Base-by-base conservation (phyloP, 306 rosid genomes). In the Rosa persica region DNA sequence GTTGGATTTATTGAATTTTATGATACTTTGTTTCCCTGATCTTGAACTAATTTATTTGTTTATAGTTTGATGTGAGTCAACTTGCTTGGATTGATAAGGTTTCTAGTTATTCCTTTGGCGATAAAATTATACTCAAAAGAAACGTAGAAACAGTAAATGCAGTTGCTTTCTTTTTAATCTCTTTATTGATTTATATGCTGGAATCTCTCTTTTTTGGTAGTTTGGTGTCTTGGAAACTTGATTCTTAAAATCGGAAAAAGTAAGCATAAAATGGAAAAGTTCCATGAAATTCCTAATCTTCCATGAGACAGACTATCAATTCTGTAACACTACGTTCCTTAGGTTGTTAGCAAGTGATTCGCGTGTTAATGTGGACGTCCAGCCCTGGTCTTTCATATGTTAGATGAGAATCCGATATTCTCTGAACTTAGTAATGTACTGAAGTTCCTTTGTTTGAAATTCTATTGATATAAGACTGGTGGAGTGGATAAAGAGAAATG, bases 1-100 rank as follows among this genome's bases (percentile, higher is more conserved):
- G 60, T 74, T 82, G 47, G 54, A 62, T 86, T 74, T 42, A 73
- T 74, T 57, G 39, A 81, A 77, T 71, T 81, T 47, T 40, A 51
- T 78, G 61, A 79, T 73, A 25, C 76, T 46, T 65, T 39, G 67
- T 49, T 73, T 60, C 60, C 36, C 57, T 76, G 43, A 72, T 72
- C 51, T 51, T 46, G 61, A 67, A 74, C 30, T 42, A 23, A 5
- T 39, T 70, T 25, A 46, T 13, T 71, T 36, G 38, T 36, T 52
- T 65, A 67, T 20, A 49, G 61, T 71, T 74, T 71, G 67, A 62
- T 60, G 13, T 77, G 69, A 60, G 8, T 36, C 15, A 39, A 17
- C 51, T 72, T 30, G 39, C 13, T 66, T 80, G 70, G 75, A 30
- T 64, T 34, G 36, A 39, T 27, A 65, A 42, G 60, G 39, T 27